phyloP scores from a whole-genome alignment of 1,139 yeast species.

The Suzukiozyma palmioleophila region DNA sequence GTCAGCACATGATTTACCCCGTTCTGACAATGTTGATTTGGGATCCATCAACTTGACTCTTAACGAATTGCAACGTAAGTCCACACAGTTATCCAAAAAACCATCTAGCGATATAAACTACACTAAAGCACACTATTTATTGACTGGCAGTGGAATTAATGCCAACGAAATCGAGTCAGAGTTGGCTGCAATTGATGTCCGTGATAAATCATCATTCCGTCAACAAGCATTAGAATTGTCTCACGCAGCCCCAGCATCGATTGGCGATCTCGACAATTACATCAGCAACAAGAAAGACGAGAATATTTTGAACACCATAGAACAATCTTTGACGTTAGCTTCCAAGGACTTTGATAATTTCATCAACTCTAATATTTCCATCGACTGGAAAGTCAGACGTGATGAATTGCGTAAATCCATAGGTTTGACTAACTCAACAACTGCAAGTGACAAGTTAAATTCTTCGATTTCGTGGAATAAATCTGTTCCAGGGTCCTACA shows the following conservation, averaged over 20 bases:
- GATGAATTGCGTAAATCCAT: constrained; percentile 67
- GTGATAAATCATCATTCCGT: not conserved
- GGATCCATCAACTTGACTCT: constrained; percentile 75
- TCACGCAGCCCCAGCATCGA: constrained; percentile 2
- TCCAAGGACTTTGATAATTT: constrained; percentile 80
- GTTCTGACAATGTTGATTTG: constrained; percentile 51
- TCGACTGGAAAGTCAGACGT: constrained; percentile 82
- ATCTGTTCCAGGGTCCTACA: constrained; percentile 31
- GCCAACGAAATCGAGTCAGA: constrained; percentile 83
- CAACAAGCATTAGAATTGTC: constrained; percentile 15
- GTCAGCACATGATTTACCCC: constrained; percentile 68
- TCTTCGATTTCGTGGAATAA: constrained; percentile 34
- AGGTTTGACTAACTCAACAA: constrained; percentile 31
- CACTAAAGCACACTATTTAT: constrained; percentile 84
- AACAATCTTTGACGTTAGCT: constrained; percentile 69
- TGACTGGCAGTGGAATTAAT: constrained; percentile 86
- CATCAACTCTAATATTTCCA: constrained; percentile 64
- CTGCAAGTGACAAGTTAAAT: constrained; percentile 14
- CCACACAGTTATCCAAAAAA: constrained; percentile 54
- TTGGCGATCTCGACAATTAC: constrained; percentile 47
- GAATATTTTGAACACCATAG: constrained; percentile 77
- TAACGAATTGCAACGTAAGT: constrained; percentile 70
- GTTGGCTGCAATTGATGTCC: constrained; percentile 31
- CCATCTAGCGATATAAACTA: constrained; percentile 39
- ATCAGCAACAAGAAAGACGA: constrained; percentile 74